These are phyloP conservation scores for Crithidia thermophila DNA, from an alignment of 208 protist species.

Conservation along the genomic window DNA sequence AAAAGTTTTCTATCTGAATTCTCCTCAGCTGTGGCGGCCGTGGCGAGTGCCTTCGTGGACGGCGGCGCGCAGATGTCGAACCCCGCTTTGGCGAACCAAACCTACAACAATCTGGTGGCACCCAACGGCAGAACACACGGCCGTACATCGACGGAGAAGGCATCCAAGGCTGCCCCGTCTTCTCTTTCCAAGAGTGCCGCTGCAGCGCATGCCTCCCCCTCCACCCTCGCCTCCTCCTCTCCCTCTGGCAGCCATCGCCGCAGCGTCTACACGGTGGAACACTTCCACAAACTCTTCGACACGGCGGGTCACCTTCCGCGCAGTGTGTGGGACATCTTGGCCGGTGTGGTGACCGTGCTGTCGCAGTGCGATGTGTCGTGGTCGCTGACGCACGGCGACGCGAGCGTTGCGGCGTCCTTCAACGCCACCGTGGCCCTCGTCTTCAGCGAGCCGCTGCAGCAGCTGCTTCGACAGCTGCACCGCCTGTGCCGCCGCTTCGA, in stretches of 20 bases:
- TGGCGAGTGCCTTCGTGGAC: background rate
- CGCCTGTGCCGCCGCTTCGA: slow-evolving; percentile 23
- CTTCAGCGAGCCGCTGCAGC: slow-evolving; percentile 20
- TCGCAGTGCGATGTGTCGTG: slow-evolving; percentile 29
- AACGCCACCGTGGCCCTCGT: slow-evolving; percentile 12
- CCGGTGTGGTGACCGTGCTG: slow-evolving; percentile 6
- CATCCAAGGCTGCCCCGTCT: too few species aligned
- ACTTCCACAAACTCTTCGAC: slow-evolving; percentile 26
- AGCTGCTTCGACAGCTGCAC: slow-evolving; percentile 24
- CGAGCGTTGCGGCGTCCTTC: background rate
- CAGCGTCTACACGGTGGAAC: slow-evolving; percentile 26
- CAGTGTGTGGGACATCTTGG: slow-evolving; percentile 25
- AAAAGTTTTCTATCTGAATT: background rate
- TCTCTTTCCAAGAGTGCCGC: too few species aligned
- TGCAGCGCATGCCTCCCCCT: background rate
- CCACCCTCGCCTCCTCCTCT: background rate
- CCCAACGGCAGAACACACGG: too few species aligned
- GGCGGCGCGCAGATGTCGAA: background rate
- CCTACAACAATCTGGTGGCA: too few species aligned
- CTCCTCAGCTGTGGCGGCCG: background rate
- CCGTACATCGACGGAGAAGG: too few species aligned
- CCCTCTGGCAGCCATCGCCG: background rate
- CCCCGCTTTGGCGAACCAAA: too few species aligned
- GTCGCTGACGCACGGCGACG: slow-evolving; percentile 20
- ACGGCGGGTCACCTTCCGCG: background rate